phyloP scores from a whole-genome alignment of 129 eudicot genomes.

The Helichrysum umbraculigerum region DNA sequence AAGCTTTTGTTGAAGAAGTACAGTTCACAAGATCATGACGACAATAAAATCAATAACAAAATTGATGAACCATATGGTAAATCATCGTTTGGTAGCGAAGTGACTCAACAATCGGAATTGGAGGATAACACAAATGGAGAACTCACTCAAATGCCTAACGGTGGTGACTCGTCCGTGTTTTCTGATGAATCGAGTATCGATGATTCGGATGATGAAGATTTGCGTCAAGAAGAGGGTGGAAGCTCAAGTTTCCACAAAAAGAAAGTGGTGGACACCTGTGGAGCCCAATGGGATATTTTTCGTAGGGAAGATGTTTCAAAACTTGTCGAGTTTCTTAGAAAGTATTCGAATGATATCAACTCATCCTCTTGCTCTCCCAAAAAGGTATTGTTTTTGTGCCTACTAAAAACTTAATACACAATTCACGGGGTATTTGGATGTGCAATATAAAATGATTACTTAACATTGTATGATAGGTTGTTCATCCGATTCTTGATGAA shows the following conservation, averaged over 20 bases:
- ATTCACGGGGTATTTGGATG: slow-evolving; percentile 7
- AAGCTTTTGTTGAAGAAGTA: slow-evolving; percentile 52
- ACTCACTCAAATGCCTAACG: slow-evolving; percentile 41
- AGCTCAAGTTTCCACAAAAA: slow-evolving; percentile 39
- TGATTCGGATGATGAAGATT: slow-evolving; percentile 55
- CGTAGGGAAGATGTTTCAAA: slow-evolving; percentile 80
- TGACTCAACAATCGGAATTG: slow-evolving; percentile 58
- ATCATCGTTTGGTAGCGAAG: slow-evolving; percentile 61
- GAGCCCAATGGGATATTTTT: slow-evolving; percentile 93
- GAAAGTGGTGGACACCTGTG: slow-evolving; percentile 43
- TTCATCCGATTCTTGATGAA: slow-evolving; percentile 85
- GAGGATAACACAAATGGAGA: slow-evolving; percentile 39
- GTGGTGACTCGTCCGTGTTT: slow-evolving; percentile 33
- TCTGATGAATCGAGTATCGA: slow-evolving; percentile 49
- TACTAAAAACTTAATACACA: not conserved
- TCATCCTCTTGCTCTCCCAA: slow-evolving; percentile 40
- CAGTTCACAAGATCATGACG: slow-evolving; percentile 40
- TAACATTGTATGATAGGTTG: slow-evolving; percentile 45
- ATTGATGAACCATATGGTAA: slow-evolving; percentile 39
- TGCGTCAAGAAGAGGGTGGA: slow-evolving; percentile 43
- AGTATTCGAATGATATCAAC: slow-evolving; percentile 60
- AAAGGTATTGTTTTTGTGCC: slow-evolving; percentile 35
- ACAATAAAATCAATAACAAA: slow-evolving; percentile 29
- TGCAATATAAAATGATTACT: slow-evolving; percentile 3
- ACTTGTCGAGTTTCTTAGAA: slow-evolving; percentile 70